A percentile compares a stretch with the other conserved stretches of the same genome.
phyloP scores from a whole-genome alignment of 768 basidiomycete species.

The Leccinum truebloodii region DNA sequence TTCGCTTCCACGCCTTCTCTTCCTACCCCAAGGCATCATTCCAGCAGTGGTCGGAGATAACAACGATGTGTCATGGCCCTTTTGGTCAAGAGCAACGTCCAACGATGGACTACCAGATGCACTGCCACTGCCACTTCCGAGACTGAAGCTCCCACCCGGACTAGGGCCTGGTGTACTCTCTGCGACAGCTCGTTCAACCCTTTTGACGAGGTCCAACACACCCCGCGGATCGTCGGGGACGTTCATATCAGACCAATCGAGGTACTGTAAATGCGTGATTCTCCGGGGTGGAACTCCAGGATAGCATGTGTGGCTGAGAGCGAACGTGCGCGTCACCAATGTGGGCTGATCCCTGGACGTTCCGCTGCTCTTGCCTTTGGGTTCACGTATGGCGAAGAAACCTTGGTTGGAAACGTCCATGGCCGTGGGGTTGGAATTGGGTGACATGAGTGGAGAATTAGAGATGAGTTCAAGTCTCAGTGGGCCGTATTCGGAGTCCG shows the following conservation, averaged over 20 bases:
- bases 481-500: conserved; percentile 65
- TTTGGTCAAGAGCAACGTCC: conserved; percentile 8
- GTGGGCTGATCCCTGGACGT: conserved; percentile 20
- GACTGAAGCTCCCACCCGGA: conserved; percentile 27
- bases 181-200: conserved; percentile 47
- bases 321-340: conserved; percentile 63
- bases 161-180: conserved; percentile 34
- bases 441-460: conserved; percentile 40
- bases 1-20: conserved; percentile 16
- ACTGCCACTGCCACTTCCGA: conserved; percentile 22
- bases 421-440: conserved; percentile 35
- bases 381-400: conserved; percentile 41
- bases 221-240: conserved; percentile 84
- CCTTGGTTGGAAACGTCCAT: conserved; percentile 23
- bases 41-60: conserved; percentile 23
- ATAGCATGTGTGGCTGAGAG: conserved; percentile 61
- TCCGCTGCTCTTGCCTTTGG: conserved; percentile 9
- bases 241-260: conserved; percentile 96
- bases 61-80: conserved; percentile 3
- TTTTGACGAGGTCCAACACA: conserved; percentile 70
- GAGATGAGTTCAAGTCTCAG: conserved; percentile 58
- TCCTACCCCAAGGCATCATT: not conserved
- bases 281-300: conserved; percentile 61
- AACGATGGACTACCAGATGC: conserved; percentile 21
- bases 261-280: conserved; percentile 87